Percentiles rank a stretch among this genome's conserved stretches.
These are phyloP conservation scores for Colletotrichum sp. DNA, from an alignment of 2,329 filamentous ascomycete species.

Conservation along the genomic window DNA sequence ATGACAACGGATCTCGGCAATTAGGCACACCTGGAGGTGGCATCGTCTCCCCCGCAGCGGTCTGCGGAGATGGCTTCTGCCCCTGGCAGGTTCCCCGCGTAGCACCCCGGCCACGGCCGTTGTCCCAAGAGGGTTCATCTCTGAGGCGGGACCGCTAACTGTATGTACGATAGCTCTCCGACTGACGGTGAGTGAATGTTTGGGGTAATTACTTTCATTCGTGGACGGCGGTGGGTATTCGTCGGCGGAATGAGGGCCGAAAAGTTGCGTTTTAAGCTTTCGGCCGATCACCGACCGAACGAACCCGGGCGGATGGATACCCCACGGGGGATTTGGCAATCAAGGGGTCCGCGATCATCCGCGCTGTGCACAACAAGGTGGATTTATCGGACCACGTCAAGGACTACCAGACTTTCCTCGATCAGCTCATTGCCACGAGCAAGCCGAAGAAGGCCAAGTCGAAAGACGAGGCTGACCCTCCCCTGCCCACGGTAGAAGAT, in stretches of 20 bases:
- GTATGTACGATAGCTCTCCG: not conserved
- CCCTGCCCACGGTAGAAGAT: slow-evolving; percentile 68
- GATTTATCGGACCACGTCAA: slow-evolving; percentile 73
- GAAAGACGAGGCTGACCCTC: slow-evolving; percentile 35
- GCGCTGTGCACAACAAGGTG: slow-evolving; percentile 72
- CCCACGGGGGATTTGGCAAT: not conserved
- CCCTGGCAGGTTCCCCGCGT: slow-evolving; percentile 4
- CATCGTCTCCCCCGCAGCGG: not conserved
- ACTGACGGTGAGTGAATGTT: not conserved
- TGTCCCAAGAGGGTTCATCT: not conserved
- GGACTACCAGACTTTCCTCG: slow-evolving; percentile 71
- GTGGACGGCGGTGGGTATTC: not conserved
- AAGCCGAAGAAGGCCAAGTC: slow-evolving; percentile 45
- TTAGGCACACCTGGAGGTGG: not conserved
- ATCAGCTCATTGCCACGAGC: slow-evolving; percentile 70
- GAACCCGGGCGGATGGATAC: not conserved
- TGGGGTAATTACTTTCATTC: not conserved
- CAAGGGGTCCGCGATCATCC: no score
- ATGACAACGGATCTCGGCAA: slow-evolving; percentile 11
- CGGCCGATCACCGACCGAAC: not conserved
- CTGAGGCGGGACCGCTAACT: slow-evolving; percentile 11
- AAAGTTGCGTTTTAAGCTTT: not conserved
- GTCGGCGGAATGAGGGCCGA: slow-evolving; percentile 3
- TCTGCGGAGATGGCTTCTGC: not conserved
- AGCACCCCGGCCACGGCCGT: not conserved